A percentile compares a stretch with the other conserved stretches of the same genome.
Evolutionary conservation across 331 rosid genomes (phyloP).

Genomic region (Malus hybrid): DNA sequence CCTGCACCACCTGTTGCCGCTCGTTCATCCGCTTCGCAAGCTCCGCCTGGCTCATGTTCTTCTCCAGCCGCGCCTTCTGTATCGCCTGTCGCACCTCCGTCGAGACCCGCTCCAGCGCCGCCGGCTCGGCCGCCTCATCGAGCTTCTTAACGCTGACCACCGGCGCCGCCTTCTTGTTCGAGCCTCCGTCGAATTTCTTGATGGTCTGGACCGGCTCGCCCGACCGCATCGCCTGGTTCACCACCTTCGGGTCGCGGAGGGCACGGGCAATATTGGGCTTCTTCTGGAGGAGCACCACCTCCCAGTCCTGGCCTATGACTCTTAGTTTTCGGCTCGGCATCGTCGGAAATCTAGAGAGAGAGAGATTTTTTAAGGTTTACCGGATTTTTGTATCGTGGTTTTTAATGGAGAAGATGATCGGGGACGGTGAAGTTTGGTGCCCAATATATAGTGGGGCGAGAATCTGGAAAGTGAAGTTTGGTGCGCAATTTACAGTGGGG

Average conservation of each 20-base stretch:
- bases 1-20: constrained; percentile 74
- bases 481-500: not conserved
- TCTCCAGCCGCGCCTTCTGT: constrained; percentile 71
- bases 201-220: constrained; percentile 54
- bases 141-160: constrained; percentile 43
- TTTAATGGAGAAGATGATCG: too few species aligned
- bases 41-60: constrained; percentile 76
- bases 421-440: accelerated
- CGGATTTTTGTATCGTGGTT: too few species aligned
- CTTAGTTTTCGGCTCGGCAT: constrained; percentile 70
- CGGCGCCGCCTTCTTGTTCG: constrained; percentile 54
- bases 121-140: constrained; percentile 68
- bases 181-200: constrained; percentile 57
- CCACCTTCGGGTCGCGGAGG: constrained; percentile 54
- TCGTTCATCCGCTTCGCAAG: constrained; percentile 76
- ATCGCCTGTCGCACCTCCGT: constrained; percentile 51
- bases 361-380: too few species aligned
- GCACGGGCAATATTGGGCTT: constrained; percentile 40
- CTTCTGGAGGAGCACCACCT: constrained; percentile 64
- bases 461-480: too few species aligned
- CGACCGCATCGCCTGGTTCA: constrained; percentile 68
- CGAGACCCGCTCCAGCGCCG: constrained; percentile 50
- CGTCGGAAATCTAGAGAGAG: not conserved
- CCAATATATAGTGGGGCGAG: too few species aligned
- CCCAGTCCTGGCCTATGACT: constrained; percentile 68